Evolutionary conservation across 2,329 filamentous ascomycete species (phyloP).

Genomic region (Fusarium coicis): DNA sequence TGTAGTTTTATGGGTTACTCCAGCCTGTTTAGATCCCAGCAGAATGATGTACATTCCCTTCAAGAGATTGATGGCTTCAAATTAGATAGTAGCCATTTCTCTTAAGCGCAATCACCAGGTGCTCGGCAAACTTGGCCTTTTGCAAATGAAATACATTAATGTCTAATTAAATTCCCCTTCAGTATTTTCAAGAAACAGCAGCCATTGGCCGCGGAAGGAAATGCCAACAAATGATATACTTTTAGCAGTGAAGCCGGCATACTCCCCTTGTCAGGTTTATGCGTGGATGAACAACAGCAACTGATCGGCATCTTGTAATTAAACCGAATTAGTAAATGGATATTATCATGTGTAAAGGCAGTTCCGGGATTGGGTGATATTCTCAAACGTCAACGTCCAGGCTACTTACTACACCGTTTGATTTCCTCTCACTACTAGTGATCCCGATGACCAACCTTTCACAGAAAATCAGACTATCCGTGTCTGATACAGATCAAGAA

Average conservation of each 20-base stretch:
- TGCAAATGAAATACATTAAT: background rate
- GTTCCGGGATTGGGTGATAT: constrained; percentile 4
- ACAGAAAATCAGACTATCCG: background rate
- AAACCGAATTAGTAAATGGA: background rate
- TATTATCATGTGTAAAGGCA: too few relatives aligned
- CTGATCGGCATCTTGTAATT: background rate
- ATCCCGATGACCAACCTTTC: background rate
- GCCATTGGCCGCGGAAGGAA: too few relatives aligned
- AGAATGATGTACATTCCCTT: background rate
- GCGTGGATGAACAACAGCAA: too few relatives aligned
- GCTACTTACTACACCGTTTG: background rate
- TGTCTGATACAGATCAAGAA: background rate
- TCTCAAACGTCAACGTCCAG: constrained; percentile 16
- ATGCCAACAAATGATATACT: too few relatives aligned
- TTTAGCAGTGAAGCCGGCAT: background rate
- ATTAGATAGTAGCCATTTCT: background rate
- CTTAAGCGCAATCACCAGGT: background rate
- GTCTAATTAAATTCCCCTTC: too few relatives aligned
- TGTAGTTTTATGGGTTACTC: background rate
- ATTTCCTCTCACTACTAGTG: background rate
- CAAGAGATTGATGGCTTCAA: background rate
- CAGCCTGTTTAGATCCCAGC: background rate
- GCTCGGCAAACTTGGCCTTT: background rate
- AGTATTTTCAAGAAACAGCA: background rate
- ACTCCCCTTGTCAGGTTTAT: background rate